These are phyloP conservation scores for Aspergillus cejpii DNA, from an alignment of 2,329 filamentous ascomycete species.

Conservation along the genomic window DNA sequence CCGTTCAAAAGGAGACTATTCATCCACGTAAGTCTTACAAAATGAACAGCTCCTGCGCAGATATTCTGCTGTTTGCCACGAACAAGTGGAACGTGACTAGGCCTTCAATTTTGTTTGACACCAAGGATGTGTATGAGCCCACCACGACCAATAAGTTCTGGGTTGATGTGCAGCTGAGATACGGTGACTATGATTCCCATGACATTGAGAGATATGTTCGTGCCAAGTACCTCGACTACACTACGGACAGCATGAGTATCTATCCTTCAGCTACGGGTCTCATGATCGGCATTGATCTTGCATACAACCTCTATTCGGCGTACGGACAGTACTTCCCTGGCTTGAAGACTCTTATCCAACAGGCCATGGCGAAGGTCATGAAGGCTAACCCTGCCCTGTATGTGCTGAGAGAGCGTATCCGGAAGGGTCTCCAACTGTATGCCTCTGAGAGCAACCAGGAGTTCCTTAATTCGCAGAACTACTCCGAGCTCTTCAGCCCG, in stretches of 20 bases:
- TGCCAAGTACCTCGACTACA: constrained; percentile 98
- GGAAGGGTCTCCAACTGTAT: constrained; percentile 95
- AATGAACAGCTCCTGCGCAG: constrained; percentile 99
- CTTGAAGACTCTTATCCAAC: constrained; percentile 87
- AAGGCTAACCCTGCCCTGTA: constrained; percentile 97
- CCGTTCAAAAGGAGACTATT: constrained; percentile 97
- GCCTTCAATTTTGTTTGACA: constrained; percentile 89
- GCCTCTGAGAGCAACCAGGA: constrained; percentile 98
- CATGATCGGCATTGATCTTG: constrained; percentile 96
- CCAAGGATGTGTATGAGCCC: constrained; percentile 87
- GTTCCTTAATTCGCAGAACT: constrained; percentile 98
- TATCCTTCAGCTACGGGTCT: constrained; percentile 94
- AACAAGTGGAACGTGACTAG: constrained; percentile 98
- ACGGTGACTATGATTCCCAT: constrained; percentile 97
- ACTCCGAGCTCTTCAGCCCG: constrained; percentile 97
- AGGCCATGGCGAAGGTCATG: constrained; percentile 99
- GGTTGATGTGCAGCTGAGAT: constrained; percentile 92
- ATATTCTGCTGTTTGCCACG: constrained; percentile 91
- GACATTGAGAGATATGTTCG: constrained; percentile 97
- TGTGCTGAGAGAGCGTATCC: constrained; percentile 91
- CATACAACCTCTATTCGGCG: constrained; percentile 96
- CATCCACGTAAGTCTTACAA: constrained; percentile 99
- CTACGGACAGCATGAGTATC: constrained; percentile 96
- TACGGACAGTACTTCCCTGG: constrained; percentile 99
- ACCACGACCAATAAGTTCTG: constrained; percentile 99